phyloP scores from a whole-genome alignment of 441 rosid genomes.

The Eruca vesicaria region DNA sequence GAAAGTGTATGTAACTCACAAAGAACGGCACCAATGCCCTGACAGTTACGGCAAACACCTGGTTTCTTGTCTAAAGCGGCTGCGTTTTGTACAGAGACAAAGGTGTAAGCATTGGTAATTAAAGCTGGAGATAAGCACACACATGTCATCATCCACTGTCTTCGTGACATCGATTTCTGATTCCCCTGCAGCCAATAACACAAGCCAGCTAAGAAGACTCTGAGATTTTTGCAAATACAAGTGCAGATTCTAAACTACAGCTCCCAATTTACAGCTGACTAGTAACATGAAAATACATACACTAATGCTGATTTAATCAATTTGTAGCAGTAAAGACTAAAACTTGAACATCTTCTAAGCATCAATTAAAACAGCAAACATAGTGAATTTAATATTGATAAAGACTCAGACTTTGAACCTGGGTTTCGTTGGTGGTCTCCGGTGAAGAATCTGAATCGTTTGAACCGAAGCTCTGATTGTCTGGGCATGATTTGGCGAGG shows the following conservation, averaged over 20 bases:
- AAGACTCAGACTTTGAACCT: constrained; percentile 9
- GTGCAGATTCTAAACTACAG: neutral
- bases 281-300: neutral
- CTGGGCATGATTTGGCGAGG: constrained; percentile 29
- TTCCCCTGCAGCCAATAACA: constrained; percentile 42
- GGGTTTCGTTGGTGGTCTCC: constrained; percentile 7
- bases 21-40: constrained; percentile 77
- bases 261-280: neutral
- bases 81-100: constrained; percentile 46
- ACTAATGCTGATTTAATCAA: neutral
- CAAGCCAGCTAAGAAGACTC: neutral
- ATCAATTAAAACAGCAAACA: neutral
- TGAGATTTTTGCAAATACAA: neutral
- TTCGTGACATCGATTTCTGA: constrained; percentile 50
- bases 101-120: constrained; percentile 43
- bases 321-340: constrained; percentile 1
- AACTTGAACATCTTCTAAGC: neutral
- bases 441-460: constrained; percentile 11
- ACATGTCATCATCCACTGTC: constrained; percentile 69
- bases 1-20: constrained; percentile 51
- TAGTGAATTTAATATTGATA: neutral
- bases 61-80: constrained; percentile 56
- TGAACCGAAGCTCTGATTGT: constrained; percentile 15
- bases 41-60: constrained; percentile 77
- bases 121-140: constrained; percentile 60